A percentile compares a stretch with the other conserved stretches of the same genome.
Evolutionary conservation across 1,284 basidiomycete species (phyloP).

Genomic region (Ceratobasidium sp.): DNA sequence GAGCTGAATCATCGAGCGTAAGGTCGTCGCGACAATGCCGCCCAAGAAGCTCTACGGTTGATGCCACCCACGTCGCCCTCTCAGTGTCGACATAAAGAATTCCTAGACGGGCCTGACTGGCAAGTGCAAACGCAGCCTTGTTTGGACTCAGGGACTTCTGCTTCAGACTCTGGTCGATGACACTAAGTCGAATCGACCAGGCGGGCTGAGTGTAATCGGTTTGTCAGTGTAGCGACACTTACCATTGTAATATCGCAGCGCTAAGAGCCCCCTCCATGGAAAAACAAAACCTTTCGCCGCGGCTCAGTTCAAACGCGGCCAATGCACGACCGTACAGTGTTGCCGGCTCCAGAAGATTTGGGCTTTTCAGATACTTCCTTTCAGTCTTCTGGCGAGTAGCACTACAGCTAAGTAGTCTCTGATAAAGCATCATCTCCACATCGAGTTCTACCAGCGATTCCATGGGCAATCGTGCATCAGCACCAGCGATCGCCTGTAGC

Average conservation of each 20-base stretch:
- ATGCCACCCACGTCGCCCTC: neutral
- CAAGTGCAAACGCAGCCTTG: neutral
- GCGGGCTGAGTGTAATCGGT: neutral
- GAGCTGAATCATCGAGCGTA: neutral
- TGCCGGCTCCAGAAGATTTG: neutral
- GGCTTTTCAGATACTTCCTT: neutral
- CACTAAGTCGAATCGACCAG: neutral
- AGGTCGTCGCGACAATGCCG: neutral
- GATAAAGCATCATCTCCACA: neutral
- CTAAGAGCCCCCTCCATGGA: too few relatives aligned
- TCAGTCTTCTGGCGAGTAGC: neutral
- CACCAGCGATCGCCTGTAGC: constrained; percentile 10
- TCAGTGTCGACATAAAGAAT: neutral
- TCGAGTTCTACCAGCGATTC: neutral
- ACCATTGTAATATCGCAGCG: neutral
- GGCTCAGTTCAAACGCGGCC: neutral
- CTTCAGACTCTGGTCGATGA: neutral
- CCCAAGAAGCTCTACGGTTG: neutral
- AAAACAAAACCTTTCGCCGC: too few relatives aligned
- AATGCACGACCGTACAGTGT: constrained; percentile 1
- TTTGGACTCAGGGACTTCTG: neutral
- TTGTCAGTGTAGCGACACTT: neutral
- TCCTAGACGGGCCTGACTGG: too few relatives aligned
- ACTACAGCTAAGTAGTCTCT: constrained; percentile 5
- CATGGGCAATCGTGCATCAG: neutral